phyloP scores from a whole-genome alignment of 768 basidiomycete genomes.

The Leccinum truebloodii region DNA sequence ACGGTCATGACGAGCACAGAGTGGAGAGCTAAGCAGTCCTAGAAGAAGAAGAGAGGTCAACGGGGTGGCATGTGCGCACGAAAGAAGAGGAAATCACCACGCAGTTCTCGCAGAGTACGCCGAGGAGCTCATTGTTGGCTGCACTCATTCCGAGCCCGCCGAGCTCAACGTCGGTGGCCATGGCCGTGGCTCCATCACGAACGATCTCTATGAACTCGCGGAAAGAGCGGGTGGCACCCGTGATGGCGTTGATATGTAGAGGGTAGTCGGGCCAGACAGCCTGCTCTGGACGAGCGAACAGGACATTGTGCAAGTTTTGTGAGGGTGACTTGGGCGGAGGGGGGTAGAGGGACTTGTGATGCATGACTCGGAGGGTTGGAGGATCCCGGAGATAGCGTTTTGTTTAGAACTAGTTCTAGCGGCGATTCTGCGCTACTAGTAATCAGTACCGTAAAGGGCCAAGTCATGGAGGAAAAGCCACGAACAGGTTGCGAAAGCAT shows the following conservation, averaged over 20 bases:
- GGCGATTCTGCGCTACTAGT: too few relatives aligned
- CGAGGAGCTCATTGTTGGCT: constrained; percentile 57
- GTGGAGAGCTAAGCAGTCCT: constrained; percentile 60
- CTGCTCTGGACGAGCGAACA: constrained; percentile 58
- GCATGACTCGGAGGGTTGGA: constrained; percentile 26
- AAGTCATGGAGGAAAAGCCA: too few relatives aligned
- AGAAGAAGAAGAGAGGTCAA: not conserved
- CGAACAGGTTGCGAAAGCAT: too few relatives aligned
- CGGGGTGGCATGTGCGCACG: not conserved
- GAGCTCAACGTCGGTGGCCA: constrained; percentile 44
- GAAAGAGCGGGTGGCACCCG: constrained; percentile 46
- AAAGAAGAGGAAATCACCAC: constrained; percentile 40
- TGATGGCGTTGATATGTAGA: constrained; percentile 54
- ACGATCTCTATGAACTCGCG: constrained; percentile 53
- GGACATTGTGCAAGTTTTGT: constrained; percentile 53
- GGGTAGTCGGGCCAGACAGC: constrained; percentile 56
- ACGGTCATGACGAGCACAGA: constrained; percentile 48
- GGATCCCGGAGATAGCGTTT: too few relatives aligned
- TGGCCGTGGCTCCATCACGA: constrained; percentile 55
- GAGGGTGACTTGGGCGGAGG: constrained; percentile 49
- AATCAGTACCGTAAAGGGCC: too few relatives aligned
- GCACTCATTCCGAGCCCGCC: constrained; percentile 59
- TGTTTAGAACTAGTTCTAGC: too few relatives aligned
- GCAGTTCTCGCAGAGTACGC: constrained; percentile 70
- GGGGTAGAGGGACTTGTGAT: constrained; percentile 58